These are phyloP conservation scores for Eucalyptus polybractea DNA, from an alignment of 345 rosid species.

Conservation along the genomic window DNA sequence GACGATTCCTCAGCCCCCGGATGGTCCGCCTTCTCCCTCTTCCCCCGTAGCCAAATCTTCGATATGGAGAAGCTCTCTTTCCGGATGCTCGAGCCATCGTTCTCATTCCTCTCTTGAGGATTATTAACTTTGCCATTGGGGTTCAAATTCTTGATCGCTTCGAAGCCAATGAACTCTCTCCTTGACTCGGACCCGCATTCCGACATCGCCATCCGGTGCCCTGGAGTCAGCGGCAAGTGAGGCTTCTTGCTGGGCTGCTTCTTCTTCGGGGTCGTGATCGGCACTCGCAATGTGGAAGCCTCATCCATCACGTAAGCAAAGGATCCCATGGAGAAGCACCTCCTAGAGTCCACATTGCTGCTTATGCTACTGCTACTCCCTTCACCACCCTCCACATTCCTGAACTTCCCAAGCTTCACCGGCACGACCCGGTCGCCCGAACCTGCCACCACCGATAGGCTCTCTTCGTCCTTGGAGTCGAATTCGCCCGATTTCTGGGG, in stretches of 20 bases:
- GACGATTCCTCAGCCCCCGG: slow-evolving; percentile 24
- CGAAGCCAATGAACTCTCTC: slow-evolving; percentile 37
- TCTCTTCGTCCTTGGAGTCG: not conserved
- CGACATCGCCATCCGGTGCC: slow-evolving; percentile 57
- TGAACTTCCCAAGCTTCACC: slow-evolving; percentile 83
- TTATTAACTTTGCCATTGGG: not conserved
- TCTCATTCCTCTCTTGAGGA: not conserved
- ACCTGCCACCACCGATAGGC: not conserved
- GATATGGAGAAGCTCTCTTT: slow-evolving; percentile 85
- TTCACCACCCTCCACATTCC: slow-evolving; percentile 57
- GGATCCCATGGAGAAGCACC: slow-evolving; percentile 95
- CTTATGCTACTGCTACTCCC: slow-evolving; percentile 17
- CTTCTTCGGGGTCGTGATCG: slow-evolving; percentile 49
- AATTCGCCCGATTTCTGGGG: slow-evolving; percentile 13
- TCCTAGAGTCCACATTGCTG: slow-evolving; percentile 42
- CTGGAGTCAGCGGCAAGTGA: slow-evolving; percentile 33
- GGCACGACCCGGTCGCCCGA: slow-evolving; percentile 57
- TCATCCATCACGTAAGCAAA: slow-evolving; percentile 91
- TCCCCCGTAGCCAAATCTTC: slow-evolving; percentile 76
- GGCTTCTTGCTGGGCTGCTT: slow-evolving; percentile 44
- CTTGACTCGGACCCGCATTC: slow-evolving; percentile 56
- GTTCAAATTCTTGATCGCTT: slow-evolving; percentile 4
- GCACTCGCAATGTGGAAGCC: slow-evolving; percentile 59
- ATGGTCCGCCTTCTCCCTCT: slow-evolving; percentile 33
- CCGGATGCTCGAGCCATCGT: not conserved